Percentiles rank a stretch among this genome's conserved stretches.
phyloP scores from a whole-genome alignment of 1,284 basidiomycete genomes.

The Naganishia sp. region DNA sequence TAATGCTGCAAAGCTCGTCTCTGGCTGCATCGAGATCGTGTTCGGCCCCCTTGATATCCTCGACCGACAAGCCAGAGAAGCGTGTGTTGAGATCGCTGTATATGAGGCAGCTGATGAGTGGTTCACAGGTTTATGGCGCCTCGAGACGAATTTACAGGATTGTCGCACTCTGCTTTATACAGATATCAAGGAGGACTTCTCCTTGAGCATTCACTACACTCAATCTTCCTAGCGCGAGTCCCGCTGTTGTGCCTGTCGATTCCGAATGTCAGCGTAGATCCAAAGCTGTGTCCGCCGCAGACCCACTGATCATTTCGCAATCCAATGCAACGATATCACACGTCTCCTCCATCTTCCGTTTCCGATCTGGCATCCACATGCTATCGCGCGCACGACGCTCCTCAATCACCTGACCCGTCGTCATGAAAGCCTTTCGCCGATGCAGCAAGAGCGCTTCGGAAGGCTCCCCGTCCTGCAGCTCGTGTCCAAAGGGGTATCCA shows the following conservation, averaged over 20 bases:
- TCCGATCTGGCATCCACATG: conserved; percentile 21
- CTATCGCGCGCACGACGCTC: conserved; percentile 20
- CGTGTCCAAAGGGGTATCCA: conserved; percentile 55
- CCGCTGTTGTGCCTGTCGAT: conserved; percentile 69
- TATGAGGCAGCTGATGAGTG: conserved; percentile 21
- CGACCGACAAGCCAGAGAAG: conserved; percentile 78
- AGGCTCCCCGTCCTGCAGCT: conserved; percentile 66
- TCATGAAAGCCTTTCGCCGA: conserved; percentile 69
- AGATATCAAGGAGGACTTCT: conserved; percentile 72
- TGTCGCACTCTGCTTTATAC: conserved; percentile 74
- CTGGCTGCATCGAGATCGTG: conserved; percentile 69
- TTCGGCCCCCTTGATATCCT: conserved; percentile 62
- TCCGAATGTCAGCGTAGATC: not conserved
- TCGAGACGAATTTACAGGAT: conserved; percentile 64
- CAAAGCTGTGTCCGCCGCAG: not conserved
- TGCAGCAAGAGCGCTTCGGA: conserved; percentile 69
- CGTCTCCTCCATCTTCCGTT: conserved; percentile 51
- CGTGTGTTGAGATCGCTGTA: conserved; percentile 78
- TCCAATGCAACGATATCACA: conserved; percentile 80
- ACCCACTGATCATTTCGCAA: conserved; percentile 78
- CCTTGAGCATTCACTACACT: conserved; percentile 79
- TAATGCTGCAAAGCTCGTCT: conserved; percentile 65
- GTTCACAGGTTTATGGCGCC: conserved; percentile 20
- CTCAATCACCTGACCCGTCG: conserved; percentile 49
- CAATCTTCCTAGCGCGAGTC: conserved; percentile 80